Evolutionary conservation across 371 early-diverging fungal species (phyloP), one percentile per base, ranked within the genome.

Genomic region (Syncephalastrum racemosum): DNA sequence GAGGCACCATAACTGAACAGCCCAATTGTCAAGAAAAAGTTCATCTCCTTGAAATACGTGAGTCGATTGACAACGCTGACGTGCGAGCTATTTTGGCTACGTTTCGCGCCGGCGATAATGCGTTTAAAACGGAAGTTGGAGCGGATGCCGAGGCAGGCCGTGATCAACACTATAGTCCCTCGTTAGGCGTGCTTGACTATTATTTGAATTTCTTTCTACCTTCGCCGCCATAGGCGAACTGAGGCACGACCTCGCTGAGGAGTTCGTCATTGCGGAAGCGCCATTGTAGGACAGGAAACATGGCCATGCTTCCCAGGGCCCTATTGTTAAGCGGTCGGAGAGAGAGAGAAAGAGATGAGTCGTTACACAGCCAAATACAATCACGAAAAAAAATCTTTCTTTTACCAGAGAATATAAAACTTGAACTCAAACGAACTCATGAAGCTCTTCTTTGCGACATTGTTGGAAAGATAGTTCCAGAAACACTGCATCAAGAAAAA

Each of bases 41-140:
- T 81, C 76, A 81, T 75, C 18, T 79, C 76, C 50, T 68, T 75
- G 44, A 81, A 81, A 42, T 81, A 81, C 0, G 51, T 25, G 3
- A 79, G 54, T 39, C 78, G 79, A n/a, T 63, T 67, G 8, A 66
- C 60, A 14, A 79, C 59, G 23, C 45, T 39, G 4, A 51, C 39
- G n/a, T 25, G 24, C 4, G 50, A 20, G 23, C 50, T 19, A 47
- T 45, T 46, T 7, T 51, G 51, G 50, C 41, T 53, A 31, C 44
- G 36, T 16, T 40, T 47, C 5, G 63, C 47, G 4, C 45, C 10
- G 13, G 45, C 52, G 36, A 65, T 56, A 6, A 77, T 52, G 4
- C 71, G 58, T 5, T 50, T 47, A 54, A 81, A 81, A 10, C 80
- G 62, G 15, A 62, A 57, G 54, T 79, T 60, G 0, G 80, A 72